phyloP scores from a whole-genome alignment of 805 yeast genomes.

The Saturnispora hagleri region DNA sequence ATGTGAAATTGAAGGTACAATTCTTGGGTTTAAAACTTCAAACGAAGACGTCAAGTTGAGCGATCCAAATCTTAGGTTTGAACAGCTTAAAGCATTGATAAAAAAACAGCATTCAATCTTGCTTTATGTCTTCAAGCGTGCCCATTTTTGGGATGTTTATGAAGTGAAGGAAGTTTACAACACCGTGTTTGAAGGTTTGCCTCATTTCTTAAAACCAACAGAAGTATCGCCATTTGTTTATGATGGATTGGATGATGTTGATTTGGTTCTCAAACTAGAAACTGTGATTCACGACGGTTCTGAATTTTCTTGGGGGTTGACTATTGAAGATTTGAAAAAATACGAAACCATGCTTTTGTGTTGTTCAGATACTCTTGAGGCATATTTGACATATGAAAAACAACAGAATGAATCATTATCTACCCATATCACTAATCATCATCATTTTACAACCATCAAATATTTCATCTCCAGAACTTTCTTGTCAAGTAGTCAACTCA shows the following conservation, averaged over 20 bases:
- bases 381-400: neutral
- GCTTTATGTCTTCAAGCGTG: conserved; percentile 5
- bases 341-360: neutral
- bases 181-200: conserved; percentile 4
- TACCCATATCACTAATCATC: neutral
- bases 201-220: conserved; percentile 4
- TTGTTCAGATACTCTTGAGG: conserved; percentile 5
- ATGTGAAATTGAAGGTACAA: neutral
- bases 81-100: neutral
- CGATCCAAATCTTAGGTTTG: neutral
- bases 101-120: conserved; percentile 6
- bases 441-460: neutral
- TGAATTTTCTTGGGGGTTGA: conserved; percentile 5
- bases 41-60: neutral
- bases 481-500: neutral
- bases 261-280: neutral
- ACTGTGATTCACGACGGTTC: conserved; percentile 1
- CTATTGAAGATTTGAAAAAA: neutral
- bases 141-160: conserved; percentile 5
- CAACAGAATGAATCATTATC: neutral
- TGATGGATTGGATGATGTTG: conserved; percentile 7
- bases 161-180: conserved; percentile 5
- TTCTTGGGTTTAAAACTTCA: conserved; percentile 1
- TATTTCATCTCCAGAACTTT: neutral
- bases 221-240: conserved; percentile 1